Percentiles rank a stretch among this genome's conserved stretches.
Conservation (phyloP, 257 asterid species). For the Fraxinus pennsylvanica region DNA sequence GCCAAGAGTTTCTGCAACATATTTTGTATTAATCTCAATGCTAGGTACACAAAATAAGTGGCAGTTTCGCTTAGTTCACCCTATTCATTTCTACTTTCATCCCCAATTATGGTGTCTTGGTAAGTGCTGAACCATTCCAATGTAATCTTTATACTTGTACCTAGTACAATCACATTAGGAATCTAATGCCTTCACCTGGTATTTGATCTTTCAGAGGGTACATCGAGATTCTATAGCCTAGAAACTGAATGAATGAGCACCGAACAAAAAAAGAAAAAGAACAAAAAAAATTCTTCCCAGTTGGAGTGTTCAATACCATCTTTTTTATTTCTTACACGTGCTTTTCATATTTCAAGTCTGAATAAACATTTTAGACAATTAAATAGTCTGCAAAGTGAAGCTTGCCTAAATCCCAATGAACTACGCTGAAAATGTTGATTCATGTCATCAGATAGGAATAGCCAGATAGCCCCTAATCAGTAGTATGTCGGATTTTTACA, state of each 20-base stretch:
- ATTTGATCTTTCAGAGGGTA: not conserved
- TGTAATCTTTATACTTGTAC: not conserved
- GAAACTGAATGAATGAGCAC: not conserved
- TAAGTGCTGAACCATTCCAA: not conserved
- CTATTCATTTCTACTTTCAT: not conserved
- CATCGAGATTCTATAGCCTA: not conserved
- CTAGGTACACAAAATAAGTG: not conserved
- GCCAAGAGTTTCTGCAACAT: not conserved
- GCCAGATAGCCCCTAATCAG: not conserved
- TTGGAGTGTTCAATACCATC: not conserved
- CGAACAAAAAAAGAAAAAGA: not conserved
- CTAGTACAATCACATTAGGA: not conserved
- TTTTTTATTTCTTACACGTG: too few species aligned
- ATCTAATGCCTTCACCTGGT: not conserved
- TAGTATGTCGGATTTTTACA: too few species aligned
- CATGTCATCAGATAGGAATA: not conserved
- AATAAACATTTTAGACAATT: too few species aligned
- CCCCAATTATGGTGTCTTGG: not conserved
- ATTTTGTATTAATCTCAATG: not conserved
- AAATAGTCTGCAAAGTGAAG: not conserved
- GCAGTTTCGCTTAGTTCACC: not conserved
- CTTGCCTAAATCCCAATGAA: not conserved
- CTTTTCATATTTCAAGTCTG: too few species aligned
- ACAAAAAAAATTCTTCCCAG: not conserved
- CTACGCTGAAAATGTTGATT: not conserved